Evolutionary conservation across 2,329 filamentous ascomycete species (phyloP), one percentile per base, ranked within the genome.

Genomic region (Pyricularia grisea): DNA sequence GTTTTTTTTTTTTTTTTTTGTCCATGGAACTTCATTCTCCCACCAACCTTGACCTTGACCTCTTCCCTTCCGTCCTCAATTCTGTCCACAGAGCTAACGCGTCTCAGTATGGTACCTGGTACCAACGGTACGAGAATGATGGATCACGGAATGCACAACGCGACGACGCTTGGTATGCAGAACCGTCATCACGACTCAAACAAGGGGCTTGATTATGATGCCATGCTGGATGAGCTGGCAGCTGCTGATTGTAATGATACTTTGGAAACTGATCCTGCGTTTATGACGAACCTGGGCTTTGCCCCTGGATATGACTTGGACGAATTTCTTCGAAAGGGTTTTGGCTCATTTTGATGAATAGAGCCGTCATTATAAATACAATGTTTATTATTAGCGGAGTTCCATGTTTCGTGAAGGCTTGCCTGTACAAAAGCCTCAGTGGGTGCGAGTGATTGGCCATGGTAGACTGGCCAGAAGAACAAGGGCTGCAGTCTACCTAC

Each of bases 271-370:
- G 86, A 89, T 71, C 81, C 85, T 1, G 85, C 88, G 71, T 90
- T 90, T 73, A 88, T 90, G 87, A 83, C 86, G 64, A 90, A 90
- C 72, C 79, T 90, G 25, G 88, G 88, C 0, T 89, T 90, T 74
- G 86, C 84, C 1, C 87, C 88, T 0, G 87, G 87, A 30, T 84
- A 85, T 42, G 87, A 88, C 69, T 79, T 89, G 67, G 81, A 82
- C 0, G 86, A 88, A 71, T 81, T 87, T n/a, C n/a, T 67, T 23
- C 66, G 55, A 2, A 60, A 58, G n/a, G 55, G 55, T 23, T 60
- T 67, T 31, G 66, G 55, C 20, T 20, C 42, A 23, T n/a, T 33
- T 25, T 67, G 30, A 67, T 7, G 17, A 30, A 20, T 65, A 55
- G 23, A 28, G 12, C 25, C 60, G 23, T 63, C n/a, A 42, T 17